phyloP scores from a whole-genome alignment of 768 basidiomycete genomes.

The Lactarius akahatsu region DNA sequence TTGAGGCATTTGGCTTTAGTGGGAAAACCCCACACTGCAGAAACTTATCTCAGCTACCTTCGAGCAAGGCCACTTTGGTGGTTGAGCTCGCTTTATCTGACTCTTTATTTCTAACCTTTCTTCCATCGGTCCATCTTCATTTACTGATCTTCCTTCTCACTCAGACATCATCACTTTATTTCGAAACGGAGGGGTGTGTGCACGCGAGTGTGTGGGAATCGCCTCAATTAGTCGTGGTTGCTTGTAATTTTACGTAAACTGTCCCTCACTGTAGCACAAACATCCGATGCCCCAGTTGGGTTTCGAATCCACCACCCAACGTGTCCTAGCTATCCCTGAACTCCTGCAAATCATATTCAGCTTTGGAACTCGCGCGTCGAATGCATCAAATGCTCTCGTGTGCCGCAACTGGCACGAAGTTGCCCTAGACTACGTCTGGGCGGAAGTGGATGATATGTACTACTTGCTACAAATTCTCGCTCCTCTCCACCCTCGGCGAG shows the following conservation, averaged over 20 bases:
- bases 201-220: background rate
- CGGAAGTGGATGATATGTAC: slow-evolving; percentile 25
- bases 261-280: background rate
- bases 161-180: background rate
- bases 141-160: slow-evolving; percentile 6
- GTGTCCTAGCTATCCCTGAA: slow-evolving; percentile 27
- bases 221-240: background rate
- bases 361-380: slow-evolving; percentile 21
- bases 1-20: slow-evolving; percentile 97
- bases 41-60: slow-evolving; percentile 92
- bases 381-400: slow-evolving; percentile 23
- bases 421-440: slow-evolving; percentile 27
- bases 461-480: slow-evolving; percentile 18
- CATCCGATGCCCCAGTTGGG: background rate
- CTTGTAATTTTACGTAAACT: slow-evolving; percentile 3
- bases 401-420: slow-evolving; percentile 24
- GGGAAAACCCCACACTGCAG: slow-evolving; percentile 66
- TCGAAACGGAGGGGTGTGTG: background rate
- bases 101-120: slow-evolving; percentile 14
- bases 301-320: slow-evolving; percentile 28
- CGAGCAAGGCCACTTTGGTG: slow-evolving; percentile 51
- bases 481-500: slow-evolving; percentile 8
- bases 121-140: background rate
- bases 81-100: slow-evolving; percentile 50
- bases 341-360: slow-evolving; percentile 25